Percentiles rank a stretch among this genome's conserved stretches.
phyloP scores from a whole-genome alignment of 768 basidiomycete genomes.

The Podaxis sp. region DNA sequence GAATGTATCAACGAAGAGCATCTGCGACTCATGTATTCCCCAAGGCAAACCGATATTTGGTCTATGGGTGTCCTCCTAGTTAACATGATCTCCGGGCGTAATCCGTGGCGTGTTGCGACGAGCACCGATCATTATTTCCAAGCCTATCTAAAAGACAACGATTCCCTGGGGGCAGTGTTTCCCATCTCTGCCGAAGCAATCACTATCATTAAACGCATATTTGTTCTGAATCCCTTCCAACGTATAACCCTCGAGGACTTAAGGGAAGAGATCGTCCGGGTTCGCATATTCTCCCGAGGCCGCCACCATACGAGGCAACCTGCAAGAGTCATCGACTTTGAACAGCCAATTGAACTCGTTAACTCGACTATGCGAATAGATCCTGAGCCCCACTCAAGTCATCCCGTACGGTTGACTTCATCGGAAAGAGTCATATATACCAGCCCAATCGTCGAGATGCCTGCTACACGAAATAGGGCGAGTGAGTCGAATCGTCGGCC shows the following conservation, averaged over 20 bases:
- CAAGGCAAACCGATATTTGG: conserved; percentile 68
- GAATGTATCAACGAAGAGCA: conserved; percentile 46
- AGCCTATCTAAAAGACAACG: conserved; percentile 53
- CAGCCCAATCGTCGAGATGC: background rate
- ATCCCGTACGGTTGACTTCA: background rate
- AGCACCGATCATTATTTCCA: conserved; percentile 63
- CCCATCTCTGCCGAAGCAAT: background rate
- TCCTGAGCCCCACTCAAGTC: background rate
- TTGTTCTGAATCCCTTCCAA: conserved; percentile 55
- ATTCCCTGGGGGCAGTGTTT: conserved; percentile 5
- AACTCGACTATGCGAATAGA: background rate
- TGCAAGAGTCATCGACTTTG: background rate
- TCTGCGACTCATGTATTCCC: conserved; percentile 47
- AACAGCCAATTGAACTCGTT: background rate
- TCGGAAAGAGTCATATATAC: background rate
- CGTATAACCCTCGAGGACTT: conserved; percentile 66
- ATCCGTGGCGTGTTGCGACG: conserved; percentile 73
- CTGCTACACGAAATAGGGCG: no score
- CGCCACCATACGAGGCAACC: background rate
- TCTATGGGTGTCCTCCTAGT: conserved; percentile 75
- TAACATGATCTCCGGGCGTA: conserved; percentile 75
- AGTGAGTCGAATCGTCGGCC: background rate
- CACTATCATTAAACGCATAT: conserved; percentile 41
- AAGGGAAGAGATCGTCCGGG: conserved; percentile 45
- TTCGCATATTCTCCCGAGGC: conserved; percentile 52